Evolutionary conservation across 495 filamentous ascomycete genomes (phyloP), one percentile per base, ranked within the genome.

Genomic region (Penicillium desertorum): DNA sequence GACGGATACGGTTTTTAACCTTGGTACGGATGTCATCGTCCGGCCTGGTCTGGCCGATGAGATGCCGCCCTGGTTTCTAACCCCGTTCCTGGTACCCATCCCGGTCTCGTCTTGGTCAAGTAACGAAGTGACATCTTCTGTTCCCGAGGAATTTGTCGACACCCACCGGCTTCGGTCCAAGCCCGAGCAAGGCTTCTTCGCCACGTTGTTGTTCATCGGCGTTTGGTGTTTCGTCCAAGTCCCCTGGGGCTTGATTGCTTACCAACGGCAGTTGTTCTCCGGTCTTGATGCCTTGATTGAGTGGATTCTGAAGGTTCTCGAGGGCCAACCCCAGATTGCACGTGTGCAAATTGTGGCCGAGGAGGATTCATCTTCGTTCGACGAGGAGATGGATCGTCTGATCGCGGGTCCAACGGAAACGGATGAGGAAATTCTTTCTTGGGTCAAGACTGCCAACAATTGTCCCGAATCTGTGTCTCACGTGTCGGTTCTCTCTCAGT

Each of bases 121-220:
- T 20, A 29, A 32, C n/a, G 9, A 29, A 48, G 27, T 48, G 45
- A 48, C 45, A 48, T 19, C 29, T 48, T 48, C 45, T 48, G 45
- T 3, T 48, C 8, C 25, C n/a, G 17, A 48, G 7, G 29, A 48
- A 32, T 5, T 32, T 48, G 45, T 48, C 45, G 27, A 19, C 45
- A 14, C 20, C 45, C 10, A 32, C 45, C 0, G 3, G n/a, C 27
- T 12, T 48, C 3, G 27, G 14, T 12, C 45, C 4, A 29, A 29
- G 9, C 45, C 27, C 5, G 29, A 29, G 45, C 27, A 48, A 32
- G 16, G 9, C 8, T 19, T 20, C n/a, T 2, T 30, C 8, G 45
- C 10, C 2, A 12, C n/a, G 27, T 8, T 48, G 27, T 19, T 48
- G 27, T 17, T 19, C 4, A 0, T 30, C n/a, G 45, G n/a, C 4